Evolutionary conservation across 495 filamentous ascomycete species (phyloP).

Genomic region (Xylaria nigripes): DNA sequence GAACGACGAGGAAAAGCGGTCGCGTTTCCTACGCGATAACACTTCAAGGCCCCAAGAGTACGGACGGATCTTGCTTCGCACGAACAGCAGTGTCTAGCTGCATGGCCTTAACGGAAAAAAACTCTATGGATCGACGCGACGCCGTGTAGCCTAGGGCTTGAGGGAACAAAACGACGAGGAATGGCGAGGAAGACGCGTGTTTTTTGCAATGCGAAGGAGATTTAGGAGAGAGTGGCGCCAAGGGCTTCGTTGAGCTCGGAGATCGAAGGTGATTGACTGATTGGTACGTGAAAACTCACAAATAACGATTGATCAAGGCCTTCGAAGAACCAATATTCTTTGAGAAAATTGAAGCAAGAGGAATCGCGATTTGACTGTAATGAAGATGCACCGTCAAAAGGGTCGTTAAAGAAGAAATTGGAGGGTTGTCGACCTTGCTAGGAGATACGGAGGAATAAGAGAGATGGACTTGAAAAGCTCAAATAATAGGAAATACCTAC

Average conservation of each 20-base stretch:
- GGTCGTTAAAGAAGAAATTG: too few relatives aligned
- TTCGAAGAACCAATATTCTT: neutral
- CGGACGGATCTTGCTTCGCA: neutral
- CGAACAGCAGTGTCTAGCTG: slow-evolving; percentile 9
- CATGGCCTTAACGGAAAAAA: slow-evolving; percentile 2
- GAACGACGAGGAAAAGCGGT: neutral
- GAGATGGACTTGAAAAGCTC: too few relatives aligned
- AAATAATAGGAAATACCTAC: too few relatives aligned
- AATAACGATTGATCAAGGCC: neutral
- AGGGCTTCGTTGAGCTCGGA: neutral
- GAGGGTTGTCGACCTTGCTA: too few relatives aligned
- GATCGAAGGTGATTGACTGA: neutral
- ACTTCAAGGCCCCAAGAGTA: neutral
- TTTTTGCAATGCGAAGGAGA: neutral
- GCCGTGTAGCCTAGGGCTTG: neutral
- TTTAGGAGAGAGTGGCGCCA: neutral
- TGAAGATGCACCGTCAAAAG: too few relatives aligned
- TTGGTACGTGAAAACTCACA: neutral
- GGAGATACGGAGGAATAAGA: too few relatives aligned
- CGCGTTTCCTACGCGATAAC: neutral
- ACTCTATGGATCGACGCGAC: neutral
- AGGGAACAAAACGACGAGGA: neutral
- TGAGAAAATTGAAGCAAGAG: neutral
- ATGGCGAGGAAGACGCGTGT: neutral
- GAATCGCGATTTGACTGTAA: neutral